These are phyloP conservation scores for Apiotrichum montevideense DNA, from an alignment of 1,284 basidiomycete species.

Conservation along the genomic window DNA sequence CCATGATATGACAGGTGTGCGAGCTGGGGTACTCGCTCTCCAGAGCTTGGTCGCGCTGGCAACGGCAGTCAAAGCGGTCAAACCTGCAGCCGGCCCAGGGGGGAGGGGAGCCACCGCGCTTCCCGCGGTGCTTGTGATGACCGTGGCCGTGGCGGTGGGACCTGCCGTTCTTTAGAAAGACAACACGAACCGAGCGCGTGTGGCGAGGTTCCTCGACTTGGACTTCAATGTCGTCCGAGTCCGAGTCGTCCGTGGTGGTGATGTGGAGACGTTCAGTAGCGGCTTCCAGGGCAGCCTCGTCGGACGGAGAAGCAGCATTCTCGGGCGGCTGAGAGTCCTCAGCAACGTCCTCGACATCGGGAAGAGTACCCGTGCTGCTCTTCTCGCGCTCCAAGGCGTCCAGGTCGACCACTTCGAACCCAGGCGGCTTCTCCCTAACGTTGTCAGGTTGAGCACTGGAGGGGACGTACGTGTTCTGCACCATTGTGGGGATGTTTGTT, in stretches of 20 bases:
- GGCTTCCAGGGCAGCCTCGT: neutral
- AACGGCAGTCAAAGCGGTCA: too few species aligned
- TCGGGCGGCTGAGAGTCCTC: conserved; percentile 1
- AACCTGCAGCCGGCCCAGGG: neutral
- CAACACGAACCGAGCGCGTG: neutral
- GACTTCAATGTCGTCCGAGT: neutral
- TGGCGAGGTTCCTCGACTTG: neutral
- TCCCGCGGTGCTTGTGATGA: neutral
- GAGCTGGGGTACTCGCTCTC: too few species aligned
- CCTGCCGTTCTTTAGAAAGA: neutral
- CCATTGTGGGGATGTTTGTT: too few species aligned
- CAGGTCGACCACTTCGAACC: conserved; percentile 4
- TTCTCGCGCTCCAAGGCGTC: neutral
- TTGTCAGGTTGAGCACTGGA: conserved; percentile 6
- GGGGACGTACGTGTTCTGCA: neutral
- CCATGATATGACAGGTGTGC: neutral
- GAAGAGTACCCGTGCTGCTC: neutral
- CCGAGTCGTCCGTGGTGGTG: neutral
- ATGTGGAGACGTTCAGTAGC: conserved; percentile 1
- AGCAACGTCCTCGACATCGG: neutral
- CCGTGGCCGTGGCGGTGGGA: neutral
- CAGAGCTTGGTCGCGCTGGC: neutral
- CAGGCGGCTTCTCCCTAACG: conserved; percentile 15
- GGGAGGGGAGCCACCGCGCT: neutral
- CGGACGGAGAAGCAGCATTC: neutral